Conservation (phyloP, 2,329 filamentous ascomycete species). For the Colletotrichum agaves region DNA sequence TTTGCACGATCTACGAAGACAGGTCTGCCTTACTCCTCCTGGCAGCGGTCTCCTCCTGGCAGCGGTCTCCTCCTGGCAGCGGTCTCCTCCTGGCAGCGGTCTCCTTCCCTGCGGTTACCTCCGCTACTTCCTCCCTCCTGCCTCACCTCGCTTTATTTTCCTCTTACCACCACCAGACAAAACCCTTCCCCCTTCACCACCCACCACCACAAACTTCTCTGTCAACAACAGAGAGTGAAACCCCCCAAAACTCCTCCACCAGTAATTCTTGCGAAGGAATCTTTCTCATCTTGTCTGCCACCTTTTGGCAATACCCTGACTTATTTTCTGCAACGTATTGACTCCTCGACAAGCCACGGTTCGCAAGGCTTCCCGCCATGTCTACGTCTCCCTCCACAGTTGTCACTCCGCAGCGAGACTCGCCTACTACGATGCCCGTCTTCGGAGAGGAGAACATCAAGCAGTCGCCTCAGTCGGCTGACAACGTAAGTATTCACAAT, state of each 20-base stretch:
- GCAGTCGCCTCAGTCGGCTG: slow-evolving; percentile 6
- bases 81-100: neutral
- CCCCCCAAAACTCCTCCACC: slow-evolving; percentile 2
- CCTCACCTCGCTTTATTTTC: neutral
- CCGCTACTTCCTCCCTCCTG: slow-evolving; percentile 12
- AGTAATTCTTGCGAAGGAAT: slow-evolving; percentile 25
- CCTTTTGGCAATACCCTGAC: slow-evolving; percentile 28
- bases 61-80: slow-evolving; percentile 1
- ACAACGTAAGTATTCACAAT: slow-evolving; percentile 9
- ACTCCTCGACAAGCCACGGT: slow-evolving; percentile 9
- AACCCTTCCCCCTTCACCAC: slow-evolving; percentile 6
- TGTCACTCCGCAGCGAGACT: slow-evolving; percentile 21
- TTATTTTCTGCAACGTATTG: slow-evolving; percentile 32
- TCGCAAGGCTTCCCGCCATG: slow-evolving; percentile 19
- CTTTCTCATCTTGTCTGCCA: slow-evolving; percentile 34
- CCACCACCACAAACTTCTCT: slow-evolving; percentile 10
- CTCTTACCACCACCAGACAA: neutral
- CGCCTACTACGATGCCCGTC: slow-evolving; percentile 32
- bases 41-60: neutral
- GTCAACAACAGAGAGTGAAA: slow-evolving; percentile 14
- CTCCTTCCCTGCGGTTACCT: slow-evolving; percentile 28
- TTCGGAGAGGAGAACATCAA: slow-evolving; percentile 41
- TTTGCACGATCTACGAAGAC: neutral
- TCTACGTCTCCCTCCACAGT: slow-evolving; percentile 30
- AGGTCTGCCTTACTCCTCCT: neutral